phyloP scores from a whole-genome alignment of 257 asterid genomes.

The Solanum tarijense region DNA sequence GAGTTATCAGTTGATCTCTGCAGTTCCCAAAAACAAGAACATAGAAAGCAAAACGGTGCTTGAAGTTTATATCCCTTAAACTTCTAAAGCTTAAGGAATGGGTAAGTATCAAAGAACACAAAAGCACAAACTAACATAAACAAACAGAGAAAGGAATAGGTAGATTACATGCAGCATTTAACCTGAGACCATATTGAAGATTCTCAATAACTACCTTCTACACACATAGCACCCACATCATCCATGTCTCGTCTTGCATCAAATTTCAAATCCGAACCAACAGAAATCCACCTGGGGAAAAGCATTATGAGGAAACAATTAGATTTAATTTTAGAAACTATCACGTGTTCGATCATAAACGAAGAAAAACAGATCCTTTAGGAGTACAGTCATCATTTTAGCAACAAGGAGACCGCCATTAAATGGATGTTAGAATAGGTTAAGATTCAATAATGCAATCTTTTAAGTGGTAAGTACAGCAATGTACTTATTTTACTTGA shows the following conservation, averaged over 20 bases:
- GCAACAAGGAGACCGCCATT: background rate
- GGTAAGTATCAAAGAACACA: background rate
- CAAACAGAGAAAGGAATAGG: background rate
- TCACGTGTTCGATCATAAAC: background rate
- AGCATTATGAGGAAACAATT: background rate
- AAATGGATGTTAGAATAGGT: background rate
- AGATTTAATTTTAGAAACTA: background rate
- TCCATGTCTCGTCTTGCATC: constrained; percentile 95
- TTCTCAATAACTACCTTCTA: constrained; percentile 51
- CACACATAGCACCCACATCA: constrained; percentile 78
- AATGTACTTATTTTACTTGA: background rate
- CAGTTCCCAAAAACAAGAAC: background rate
- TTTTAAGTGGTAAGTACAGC: background rate
- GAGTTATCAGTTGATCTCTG: background rate
- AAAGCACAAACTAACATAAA: background rate
- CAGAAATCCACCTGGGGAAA: constrained; percentile 86
- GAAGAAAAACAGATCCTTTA: background rate
- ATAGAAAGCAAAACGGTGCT: background rate
- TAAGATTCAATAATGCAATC: background rate
- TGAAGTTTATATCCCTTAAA: background rate
- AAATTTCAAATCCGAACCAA: constrained; percentile 93
- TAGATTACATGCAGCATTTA: background rate
- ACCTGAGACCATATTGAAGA: background rate
- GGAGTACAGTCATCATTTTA: background rate
- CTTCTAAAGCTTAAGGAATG: background rate